Base-by-base conservation (phyloP, 2,329 filamentous ascomycete species). In the Aureobasidium sp. region DNA sequence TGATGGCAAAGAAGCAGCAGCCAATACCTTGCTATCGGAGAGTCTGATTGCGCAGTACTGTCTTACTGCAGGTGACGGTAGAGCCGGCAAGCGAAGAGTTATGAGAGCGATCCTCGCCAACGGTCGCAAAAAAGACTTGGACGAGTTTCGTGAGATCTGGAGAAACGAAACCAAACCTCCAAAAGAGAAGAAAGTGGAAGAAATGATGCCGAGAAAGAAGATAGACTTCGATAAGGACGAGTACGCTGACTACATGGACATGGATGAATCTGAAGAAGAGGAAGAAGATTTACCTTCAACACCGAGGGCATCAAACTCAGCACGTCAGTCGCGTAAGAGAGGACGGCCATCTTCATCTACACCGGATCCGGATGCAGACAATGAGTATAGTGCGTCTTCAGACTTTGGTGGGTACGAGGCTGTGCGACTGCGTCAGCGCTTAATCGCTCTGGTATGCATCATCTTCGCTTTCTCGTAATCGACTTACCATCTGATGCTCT, bases 41-140 rank as follows among this genome's bases (percentile, higher is more conserved):
- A 85, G 84, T 29, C 78, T 93, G 27, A 72, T 92, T 1, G 78
- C 82, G 53, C 78, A 77, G 62, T 91, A 90, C 68, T 73, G 87
- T 60, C 73, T 63, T 71, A 79, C 50, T 1, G 67, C 71, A 51
- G 71, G 68, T 13, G 69, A 70, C 34, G 74, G 70, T 26, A 70
- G 74, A 37, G 72, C 63, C 77, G 79, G 65, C 70, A 77, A 55
- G 76, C 72, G 77, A 63, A 79, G 82, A 37, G 81, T 91, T 12
- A 77, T 89, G 63, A 83, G 83, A 65, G 86, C 88, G 1, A 77
- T 92, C 6, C 82, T 91, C 59, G 85, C 87, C 0, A 85, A 88
- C 66, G 88, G 86, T 1, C 77, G 76, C 32, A 71, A 77, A n/a
- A 73, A 82, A 17, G 72, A 73, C 4, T 72, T 80, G 44, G 80